Conservation (phyloP, 805 yeast genomes). For the Sungouiozyma intestinalis region DNA sequence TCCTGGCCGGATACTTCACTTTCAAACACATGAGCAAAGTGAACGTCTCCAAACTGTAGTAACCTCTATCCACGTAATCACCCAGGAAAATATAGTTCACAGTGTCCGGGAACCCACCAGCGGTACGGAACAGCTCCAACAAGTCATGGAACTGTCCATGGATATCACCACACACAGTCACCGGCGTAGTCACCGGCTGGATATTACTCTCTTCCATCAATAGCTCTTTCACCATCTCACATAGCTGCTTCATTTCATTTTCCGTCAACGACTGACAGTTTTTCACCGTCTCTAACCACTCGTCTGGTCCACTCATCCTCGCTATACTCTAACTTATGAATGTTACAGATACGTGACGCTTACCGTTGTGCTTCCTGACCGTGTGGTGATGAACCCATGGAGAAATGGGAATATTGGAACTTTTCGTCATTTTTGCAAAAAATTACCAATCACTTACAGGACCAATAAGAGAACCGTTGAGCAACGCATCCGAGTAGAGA, state of each 20-base stretch:
- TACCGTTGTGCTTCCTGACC: too few relatives aligned
- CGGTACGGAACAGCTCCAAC: conserved; percentile 75
- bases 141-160: conserved; percentile 97
- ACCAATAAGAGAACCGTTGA: too few relatives aligned
- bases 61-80: conserved; percentile 97
- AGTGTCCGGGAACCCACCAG: conserved; percentile 86
- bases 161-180: conserved; percentile 93
- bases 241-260: conserved; percentile 88
- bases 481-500: too few relatives aligned
- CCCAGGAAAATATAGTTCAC: conserved; percentile 83
- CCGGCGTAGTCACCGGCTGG: conserved; percentile 89
- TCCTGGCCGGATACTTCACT: conserved; percentile 73
- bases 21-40: conserved; percentile 88
- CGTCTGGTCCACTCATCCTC: conserved; percentile 73
- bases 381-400: too few relatives aligned
- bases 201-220: conserved; percentile 94
- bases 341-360: too few relatives aligned
- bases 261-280: conserved; percentile 85
- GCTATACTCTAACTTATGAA: too few relatives aligned
- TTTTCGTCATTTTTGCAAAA: too few relatives aligned
- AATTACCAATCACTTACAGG: too few relatives aligned
- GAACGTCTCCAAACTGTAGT: conserved; percentile 86
- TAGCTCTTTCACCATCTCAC: conserved; percentile 90
- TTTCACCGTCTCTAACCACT: conserved; percentile 89
- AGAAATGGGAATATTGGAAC: too few relatives aligned